Conservation (phyloP, 2,329 filamentous ascomycete genomes). For the Exophiala oligosperma region DNA sequence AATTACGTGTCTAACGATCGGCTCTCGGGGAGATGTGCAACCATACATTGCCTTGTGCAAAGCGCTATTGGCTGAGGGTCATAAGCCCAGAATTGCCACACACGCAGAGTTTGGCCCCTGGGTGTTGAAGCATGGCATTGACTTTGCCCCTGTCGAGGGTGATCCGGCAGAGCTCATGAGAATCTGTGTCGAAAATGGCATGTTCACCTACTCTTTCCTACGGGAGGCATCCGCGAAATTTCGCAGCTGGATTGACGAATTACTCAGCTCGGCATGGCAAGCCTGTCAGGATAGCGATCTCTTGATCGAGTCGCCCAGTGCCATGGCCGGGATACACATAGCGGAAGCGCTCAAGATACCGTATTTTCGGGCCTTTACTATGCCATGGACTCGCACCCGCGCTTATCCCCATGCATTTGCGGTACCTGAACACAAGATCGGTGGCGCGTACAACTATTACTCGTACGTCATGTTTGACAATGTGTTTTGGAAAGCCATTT, state of each 20-base stretch:
- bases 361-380: slow-evolving; percentile 96
- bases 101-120: slow-evolving; percentile 86
- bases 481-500: slow-evolving; percentile 93
- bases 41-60: slow-evolving; percentile 97
- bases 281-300: slow-evolving; percentile 87
- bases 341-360: slow-evolving; percentile 90
- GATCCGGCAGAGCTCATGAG: slow-evolving; percentile 94
- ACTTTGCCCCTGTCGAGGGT: slow-evolving; percentile 83
- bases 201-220: slow-evolving; percentile 91
- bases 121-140: slow-evolving; percentile 91
- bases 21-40: slow-evolving; percentile 92
- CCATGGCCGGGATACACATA: slow-evolving; percentile 97
- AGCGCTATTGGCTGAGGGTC: slow-evolving; percentile 81
- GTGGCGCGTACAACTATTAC: slow-evolving; percentile 90
- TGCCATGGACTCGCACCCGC: slow-evolving; percentile 96
- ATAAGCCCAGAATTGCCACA: slow-evolving; percentile 83
- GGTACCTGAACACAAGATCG: slow-evolving; percentile 89
- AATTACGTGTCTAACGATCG: slow-evolving; percentile 93
- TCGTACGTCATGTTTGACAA: slow-evolving; percentile 97
- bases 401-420: slow-evolving; percentile 97
- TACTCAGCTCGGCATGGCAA: slow-evolving; percentile 76
- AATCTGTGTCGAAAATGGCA: slow-evolving; percentile 94
- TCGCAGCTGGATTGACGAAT: slow-evolving; percentile 89
- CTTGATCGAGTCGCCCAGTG: slow-evolving; percentile 90
- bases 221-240: slow-evolving; percentile 84